Conservation (phyloP, 768 basidiomycete genomes). For the Crassisporium funariophilum region DNA sequence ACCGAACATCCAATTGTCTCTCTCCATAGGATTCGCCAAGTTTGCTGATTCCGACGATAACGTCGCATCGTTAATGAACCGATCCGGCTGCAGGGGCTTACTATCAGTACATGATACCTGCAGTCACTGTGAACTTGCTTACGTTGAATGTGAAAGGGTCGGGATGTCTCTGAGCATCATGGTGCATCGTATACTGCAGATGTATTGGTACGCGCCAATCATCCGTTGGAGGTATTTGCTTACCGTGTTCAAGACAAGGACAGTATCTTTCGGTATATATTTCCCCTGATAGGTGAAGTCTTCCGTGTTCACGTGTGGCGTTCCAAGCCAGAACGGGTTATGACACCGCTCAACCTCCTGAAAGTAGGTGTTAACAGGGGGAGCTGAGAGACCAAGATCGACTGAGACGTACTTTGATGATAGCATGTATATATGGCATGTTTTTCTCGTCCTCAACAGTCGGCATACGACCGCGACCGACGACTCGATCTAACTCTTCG, state of each 20-base stretch:
- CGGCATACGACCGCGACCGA: constrained; percentile 23
- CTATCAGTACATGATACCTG: constrained; percentile 13
- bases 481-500: constrained; percentile 27
- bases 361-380: constrained; percentile 15
- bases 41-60: constrained; percentile 43
- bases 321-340: constrained; percentile 40
- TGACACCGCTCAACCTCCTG: constrained; percentile 36
- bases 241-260: constrained; percentile 41
- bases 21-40: constrained; percentile 37
- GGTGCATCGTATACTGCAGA: constrained; percentile 34
- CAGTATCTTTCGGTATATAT: constrained; percentile 40
- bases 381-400: background rate
- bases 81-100: constrained; percentile 35
- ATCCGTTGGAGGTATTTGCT: too few species aligned
- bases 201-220: too few species aligned
- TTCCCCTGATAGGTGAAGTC: constrained; percentile 42
- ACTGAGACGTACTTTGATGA: constrained; percentile 22
- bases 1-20: constrained; percentile 53
- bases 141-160: too few species aligned
- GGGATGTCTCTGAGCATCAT: constrained; percentile 36
- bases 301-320: constrained; percentile 36
- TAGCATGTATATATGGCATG: constrained; percentile 23
- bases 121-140: constrained; percentile 11
- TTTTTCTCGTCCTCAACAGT: constrained; percentile 16
- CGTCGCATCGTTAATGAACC: constrained; percentile 39